Percentiles rank a stretch among this genome's conserved stretches.
Evolutionary conservation across 1,139 yeast genomes (phyloP).

Genomic region (Blastobotrys serpentis): DNA sequence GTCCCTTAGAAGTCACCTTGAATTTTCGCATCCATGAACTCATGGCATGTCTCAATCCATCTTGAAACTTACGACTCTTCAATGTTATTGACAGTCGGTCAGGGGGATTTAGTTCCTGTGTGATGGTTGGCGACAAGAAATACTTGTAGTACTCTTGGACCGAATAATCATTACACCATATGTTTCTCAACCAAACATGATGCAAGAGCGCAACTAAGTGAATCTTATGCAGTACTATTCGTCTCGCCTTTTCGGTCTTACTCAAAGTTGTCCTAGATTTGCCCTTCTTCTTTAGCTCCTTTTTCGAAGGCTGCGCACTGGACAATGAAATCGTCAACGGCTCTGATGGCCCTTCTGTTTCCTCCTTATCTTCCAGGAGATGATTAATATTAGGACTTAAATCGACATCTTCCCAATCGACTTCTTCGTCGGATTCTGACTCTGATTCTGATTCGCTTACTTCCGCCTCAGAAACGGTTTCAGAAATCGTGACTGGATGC

Average conservation of each 20-base stretch:
- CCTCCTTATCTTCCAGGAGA: conserved; percentile 21
- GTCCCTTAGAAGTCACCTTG: conserved; percentile 46
- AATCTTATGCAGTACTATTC: conserved; percentile 59
- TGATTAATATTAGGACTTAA: conserved; percentile 4
- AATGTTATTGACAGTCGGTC: conserved; percentile 41
- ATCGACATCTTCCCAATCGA: conserved; percentile 39
- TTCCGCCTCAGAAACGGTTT: conserved; percentile 6
- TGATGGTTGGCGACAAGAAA: conserved; percentile 49
- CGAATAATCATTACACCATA: conserved; percentile 64
- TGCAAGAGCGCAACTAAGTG: conserved; percentile 56
- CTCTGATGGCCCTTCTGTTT: conserved; percentile 44
- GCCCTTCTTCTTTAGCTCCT: conserved; percentile 11
- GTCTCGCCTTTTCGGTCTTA: conserved; percentile 53
- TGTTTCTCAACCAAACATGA: conserved; percentile 66
- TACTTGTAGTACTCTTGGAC: conserved; percentile 38
- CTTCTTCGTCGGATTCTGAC: conserved; percentile 39
- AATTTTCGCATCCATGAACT: conserved; percentile 61
- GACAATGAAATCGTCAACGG: conserved; percentile 17
- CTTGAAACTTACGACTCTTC: conserved; percentile 69
- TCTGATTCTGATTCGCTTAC: conserved; percentile 15
- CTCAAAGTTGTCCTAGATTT: conserved; percentile 32
- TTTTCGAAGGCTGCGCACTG: conserved; percentile 10
- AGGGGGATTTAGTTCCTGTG: conserved; percentile 50
- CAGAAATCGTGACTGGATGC: background rate
- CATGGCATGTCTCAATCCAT: conserved; percentile 67